Evolutionary conservation across 306 rosid genomes (phyloP).

Genomic region (Vigna trinervia): DNA sequence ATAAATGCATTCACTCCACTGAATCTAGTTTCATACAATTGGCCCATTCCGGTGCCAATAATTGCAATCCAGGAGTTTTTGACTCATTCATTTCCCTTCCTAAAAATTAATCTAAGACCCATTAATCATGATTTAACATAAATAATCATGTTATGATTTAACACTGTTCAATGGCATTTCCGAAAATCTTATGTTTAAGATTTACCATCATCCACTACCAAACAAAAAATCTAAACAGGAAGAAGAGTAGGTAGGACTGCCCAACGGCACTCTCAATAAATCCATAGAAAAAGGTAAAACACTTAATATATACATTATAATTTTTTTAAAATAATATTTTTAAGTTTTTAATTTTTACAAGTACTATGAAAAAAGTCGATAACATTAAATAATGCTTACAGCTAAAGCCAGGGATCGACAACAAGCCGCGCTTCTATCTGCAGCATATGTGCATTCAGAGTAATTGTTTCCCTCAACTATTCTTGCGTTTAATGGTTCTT

Average conservation of each 20-base stretch:
- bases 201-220: background rate
- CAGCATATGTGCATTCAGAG: constrained; percentile 63
- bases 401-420: constrained; percentile 80
- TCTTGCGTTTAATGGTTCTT: constrained; percentile 47
- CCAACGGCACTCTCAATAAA: constrained; percentile 1
- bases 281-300: background rate
- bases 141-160: background rate
- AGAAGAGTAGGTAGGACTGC: background rate
- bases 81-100: background rate
- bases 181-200: constrained; percentile 1
- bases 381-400: constrained; percentile 56
- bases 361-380: background rate
- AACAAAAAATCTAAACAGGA: background rate
- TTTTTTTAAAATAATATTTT: background rate
- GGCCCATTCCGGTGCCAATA: constrained; percentile 25
- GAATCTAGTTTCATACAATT: background rate
- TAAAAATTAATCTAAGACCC: background rate
- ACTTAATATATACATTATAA: background rate
- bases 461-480: constrained; percentile 49
- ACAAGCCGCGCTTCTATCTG: constrained; percentile 68
- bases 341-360: background rate
- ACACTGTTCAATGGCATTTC: background rate
- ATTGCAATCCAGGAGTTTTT: constrained; percentile 12
- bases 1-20: constrained; percentile 6
- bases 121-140: constrained; percentile 10